phyloP scores from a whole-genome alignment of 805 yeast species.

The Candida maris region DNA sequence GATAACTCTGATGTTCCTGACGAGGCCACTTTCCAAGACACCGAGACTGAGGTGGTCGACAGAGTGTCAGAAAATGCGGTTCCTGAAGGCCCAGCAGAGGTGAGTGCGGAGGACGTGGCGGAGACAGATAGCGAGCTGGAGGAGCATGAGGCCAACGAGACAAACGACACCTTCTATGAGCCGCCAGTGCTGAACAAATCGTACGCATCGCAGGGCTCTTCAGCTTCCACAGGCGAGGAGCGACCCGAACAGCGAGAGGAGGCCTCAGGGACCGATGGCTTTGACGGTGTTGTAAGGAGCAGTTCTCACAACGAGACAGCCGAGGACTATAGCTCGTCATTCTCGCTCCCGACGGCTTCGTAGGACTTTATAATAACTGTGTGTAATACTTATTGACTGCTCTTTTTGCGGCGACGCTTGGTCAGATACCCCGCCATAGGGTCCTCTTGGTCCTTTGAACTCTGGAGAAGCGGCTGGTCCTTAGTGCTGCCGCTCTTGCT shows the following conservation, averaged over 20 bases:
- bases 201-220: conserved; percentile 4
- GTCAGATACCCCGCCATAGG: conserved; percentile 34
- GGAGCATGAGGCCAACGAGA: conserved; percentile 10
- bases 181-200: conserved; percentile 18
- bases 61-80: background rate
- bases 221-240: conserved; percentile 2
- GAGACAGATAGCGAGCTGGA: conserved; percentile 3
- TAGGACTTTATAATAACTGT: conserved; percentile 1
- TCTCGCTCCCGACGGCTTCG: conserved; percentile 22
- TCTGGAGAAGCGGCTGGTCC: background rate
- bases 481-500: conserved; percentile 6
- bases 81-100: background rate
- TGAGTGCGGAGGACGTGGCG: background rate
- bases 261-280: background rate
- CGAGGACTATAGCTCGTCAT: conserved; percentile 16
- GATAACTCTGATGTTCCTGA: conserved; percentile 5
- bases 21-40: conserved; percentile 4
- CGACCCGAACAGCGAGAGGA: background rate
- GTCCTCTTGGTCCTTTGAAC: conserved; percentile 23
- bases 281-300: background rate
- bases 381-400: background rate
- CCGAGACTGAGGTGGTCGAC: conserved; percentile 1
- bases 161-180: conserved; percentile 20
- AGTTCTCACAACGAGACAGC: conserved; percentile 1
- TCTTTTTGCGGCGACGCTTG: background rate